Evolutionary conservation across 1,284 basidiomycete species (phyloP), one percentile per base, ranked within the genome.

Genomic region (Apiotrichum veenhuisii): DNA sequence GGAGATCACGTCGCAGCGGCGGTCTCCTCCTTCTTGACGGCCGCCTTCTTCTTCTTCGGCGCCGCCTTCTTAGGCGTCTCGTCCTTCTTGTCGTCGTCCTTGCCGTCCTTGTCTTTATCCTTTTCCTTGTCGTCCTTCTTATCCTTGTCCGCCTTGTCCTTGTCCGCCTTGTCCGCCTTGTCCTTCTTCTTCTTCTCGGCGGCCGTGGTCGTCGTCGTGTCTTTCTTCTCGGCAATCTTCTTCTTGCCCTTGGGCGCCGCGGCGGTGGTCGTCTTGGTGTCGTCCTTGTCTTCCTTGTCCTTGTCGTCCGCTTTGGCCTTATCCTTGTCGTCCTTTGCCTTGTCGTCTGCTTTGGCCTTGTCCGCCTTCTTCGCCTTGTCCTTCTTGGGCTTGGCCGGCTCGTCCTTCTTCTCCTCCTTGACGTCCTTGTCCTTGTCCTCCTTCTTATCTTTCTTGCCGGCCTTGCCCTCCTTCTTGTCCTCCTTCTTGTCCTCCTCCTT

Each of bases 21-120:
- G 30, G 30, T 30, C 30, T 30, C 30, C 30, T 30, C 30, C 30
- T 30, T 30, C 30, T 30, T 30, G 30, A n/a, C n/a, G n/a, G 37
- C 37, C 37, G 37, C 18, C 41, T 42, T 42, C 12, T 42, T 20
- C 22, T 42, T 58, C 54, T 55, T 51, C 20, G 54, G 30, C 7
- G 49, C 42, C n/a, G 54, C 40, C 20, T 42, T 42, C 41, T 42
- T 42, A 20, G 41, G 3, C 41, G n/a, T 12, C 41, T 42, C 37
- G 11, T 26, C 41, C 30, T 41, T 30, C 12, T 30, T 30, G 30
- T 30, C 30, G 30, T 30, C 25, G 23, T 54, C 40, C 50, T 49
- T 57, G n/a, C n/a, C n/a, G n/a, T 23, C 52, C 41, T 45, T 51
- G 33, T 20, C 18, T 30, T 30, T 30, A 30, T 30, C 30, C 30